These are phyloP conservation scores for Dothiorella sarmentorum DNA, from an alignment of 2,329 filamentous ascomycete species.

Conservation along the genomic window DNA sequence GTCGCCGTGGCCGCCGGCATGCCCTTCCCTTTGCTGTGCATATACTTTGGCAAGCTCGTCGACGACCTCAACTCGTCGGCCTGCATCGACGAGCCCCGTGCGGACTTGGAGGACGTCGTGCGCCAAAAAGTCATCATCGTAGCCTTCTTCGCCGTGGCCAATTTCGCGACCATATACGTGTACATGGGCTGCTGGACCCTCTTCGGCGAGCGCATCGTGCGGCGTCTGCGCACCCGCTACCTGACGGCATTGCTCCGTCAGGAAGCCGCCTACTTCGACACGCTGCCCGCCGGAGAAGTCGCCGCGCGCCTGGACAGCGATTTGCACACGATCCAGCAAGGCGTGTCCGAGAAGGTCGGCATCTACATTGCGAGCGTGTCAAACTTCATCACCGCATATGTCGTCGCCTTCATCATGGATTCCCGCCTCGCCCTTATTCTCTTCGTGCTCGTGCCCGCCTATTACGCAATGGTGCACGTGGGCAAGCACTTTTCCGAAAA, in stretches of 20 bases:
- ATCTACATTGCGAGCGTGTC: slow-evolving; percentile 59
- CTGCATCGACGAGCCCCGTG: slow-evolving; percentile 41
- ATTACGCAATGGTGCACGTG: slow-evolving; percentile 56
- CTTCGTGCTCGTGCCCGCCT: slow-evolving; percentile 60
- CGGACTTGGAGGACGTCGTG: slow-evolving; percentile 33
- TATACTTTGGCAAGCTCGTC: slow-evolving; percentile 62
- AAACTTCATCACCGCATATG: slow-evolving; percentile 65
- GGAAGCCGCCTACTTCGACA: slow-evolving; percentile 64
- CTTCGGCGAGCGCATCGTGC: slow-evolving; percentile 60
- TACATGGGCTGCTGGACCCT: slow-evolving; percentile 64
- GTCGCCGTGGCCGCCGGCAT: slow-evolving; percentile 50
- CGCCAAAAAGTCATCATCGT: slow-evolving; percentile 58
- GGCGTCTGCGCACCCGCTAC: slow-evolving; percentile 60
- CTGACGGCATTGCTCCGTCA: slow-evolving; percentile 57
- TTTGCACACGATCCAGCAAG: slow-evolving; percentile 63
- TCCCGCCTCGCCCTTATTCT: slow-evolving; percentile 63
- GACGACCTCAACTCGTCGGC: slow-evolving; percentile 58
- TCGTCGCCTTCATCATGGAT: slow-evolving; percentile 65
- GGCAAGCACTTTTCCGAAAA: slow-evolving; percentile 55
- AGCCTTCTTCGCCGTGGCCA: slow-evolving; percentile 61
- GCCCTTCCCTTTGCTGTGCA: slow-evolving; percentile 61
- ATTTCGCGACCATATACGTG: slow-evolving; percentile 61
- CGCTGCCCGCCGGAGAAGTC: slow-evolving; percentile 61
- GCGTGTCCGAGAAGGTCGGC: slow-evolving; percentile 69
- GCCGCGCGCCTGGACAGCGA: slow-evolving; percentile 62